These are phyloP conservation scores for Ambrosia hybrid DNA, from an alignment of 140 eudicot species.

Conservation along the genomic window DNA sequence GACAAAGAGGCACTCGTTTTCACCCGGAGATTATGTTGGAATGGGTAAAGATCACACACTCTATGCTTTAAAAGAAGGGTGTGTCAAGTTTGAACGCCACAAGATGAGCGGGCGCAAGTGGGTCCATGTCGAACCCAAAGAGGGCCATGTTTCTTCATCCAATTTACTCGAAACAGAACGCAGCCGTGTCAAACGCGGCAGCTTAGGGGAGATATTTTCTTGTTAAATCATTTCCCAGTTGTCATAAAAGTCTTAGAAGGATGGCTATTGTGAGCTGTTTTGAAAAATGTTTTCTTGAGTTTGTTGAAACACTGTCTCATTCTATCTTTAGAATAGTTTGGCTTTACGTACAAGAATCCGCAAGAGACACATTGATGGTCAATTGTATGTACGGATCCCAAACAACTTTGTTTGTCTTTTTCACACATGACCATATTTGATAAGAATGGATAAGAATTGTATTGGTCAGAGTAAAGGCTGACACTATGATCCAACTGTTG, in stretches of 20 bases:
- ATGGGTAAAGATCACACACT: constrained; percentile 92
- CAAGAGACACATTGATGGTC: neutral
- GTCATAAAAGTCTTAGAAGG: constrained; percentile 10
- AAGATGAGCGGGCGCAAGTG: constrained; percentile 90
- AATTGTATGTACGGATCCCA: constrained; percentile 11
- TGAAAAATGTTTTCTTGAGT: neutral
- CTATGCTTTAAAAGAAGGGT: constrained; percentile 82
- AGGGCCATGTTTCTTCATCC: constrained; percentile 80
- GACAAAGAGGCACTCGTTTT: constrained; percentile 93
- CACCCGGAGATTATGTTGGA: constrained; percentile 94
- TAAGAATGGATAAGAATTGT: constrained; percentile 12
- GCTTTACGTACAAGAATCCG: neutral
- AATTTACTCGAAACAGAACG: constrained; percentile 38
- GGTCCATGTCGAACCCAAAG: constrained; percentile 94
- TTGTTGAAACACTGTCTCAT: neutral
- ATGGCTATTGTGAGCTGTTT: neutral
- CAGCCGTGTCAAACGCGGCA: constrained; percentile 41
- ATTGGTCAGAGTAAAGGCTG: neutral
- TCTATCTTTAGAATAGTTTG: constrained; percentile 3
- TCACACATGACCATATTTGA: constrained; percentile 4
- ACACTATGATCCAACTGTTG: neutral
- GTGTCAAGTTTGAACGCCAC: constrained; percentile 79
- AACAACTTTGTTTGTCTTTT: constrained; percentile 5
- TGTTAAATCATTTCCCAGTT: neutral
- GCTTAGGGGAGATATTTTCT: constrained; percentile 25